These are phyloP conservation scores for Saturnispora bothae DNA, from an alignment of 805 yeast species.

Conservation along the genomic window DNA sequence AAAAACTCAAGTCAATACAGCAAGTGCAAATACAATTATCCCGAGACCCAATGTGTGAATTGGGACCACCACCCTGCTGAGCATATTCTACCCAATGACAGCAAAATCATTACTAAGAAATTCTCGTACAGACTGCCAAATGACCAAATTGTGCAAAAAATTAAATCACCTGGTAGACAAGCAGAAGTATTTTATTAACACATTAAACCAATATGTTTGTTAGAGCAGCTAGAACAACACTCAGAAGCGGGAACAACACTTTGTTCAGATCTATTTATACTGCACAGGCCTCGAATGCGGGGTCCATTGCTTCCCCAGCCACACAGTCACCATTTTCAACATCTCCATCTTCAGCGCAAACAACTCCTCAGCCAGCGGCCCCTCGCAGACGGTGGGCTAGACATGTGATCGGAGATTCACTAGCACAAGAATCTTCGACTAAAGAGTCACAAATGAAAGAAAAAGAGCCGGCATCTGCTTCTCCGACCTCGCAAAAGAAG, in stretches of 20 bases:
- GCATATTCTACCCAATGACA: neutral
- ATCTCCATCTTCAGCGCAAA: neutral
- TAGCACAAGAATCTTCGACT: conserved; percentile 4
- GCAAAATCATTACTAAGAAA: neutral
- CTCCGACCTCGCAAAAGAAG: conserved; percentile 12
- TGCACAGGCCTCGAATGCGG: neutral
- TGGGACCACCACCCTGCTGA: neutral
- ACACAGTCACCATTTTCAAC: conserved; percentile 8
- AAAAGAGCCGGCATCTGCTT: conserved; percentile 3
- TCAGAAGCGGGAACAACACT: neutral
- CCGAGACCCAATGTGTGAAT: neutral
- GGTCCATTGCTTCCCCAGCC: neutral
- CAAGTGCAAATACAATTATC: neutral
- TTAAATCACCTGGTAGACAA: too few species aligned
- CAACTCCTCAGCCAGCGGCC: conserved; percentile 1
- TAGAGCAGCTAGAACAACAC: neutral
- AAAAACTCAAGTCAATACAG: neutral
- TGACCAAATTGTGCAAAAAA: too few species aligned
- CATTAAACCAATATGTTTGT: conserved; percentile 1
- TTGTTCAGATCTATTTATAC: conserved; percentile 4
- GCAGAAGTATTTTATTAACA: neutral
- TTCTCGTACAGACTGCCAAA: too few species aligned
- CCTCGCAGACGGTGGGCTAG: conserved; percentile 22
- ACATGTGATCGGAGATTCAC: conserved; percentile 19
- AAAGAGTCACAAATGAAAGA: conserved; percentile 1